phyloP scores from a whole-genome alignment of 371 early-diverging fungal species.

The Fennellomyces sp. region DNA sequence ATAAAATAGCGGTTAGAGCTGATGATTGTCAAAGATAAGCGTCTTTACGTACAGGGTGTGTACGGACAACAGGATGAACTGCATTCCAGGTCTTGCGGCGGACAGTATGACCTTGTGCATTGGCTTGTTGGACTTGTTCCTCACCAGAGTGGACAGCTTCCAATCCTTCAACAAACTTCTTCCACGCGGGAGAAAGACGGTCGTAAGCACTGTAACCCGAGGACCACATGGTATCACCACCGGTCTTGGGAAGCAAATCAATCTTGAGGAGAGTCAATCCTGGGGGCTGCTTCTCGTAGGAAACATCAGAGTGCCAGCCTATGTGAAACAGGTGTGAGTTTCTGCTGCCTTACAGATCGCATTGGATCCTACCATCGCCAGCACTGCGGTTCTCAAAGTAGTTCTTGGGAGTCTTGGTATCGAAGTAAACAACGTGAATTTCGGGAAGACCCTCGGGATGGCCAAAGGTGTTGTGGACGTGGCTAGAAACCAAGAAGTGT shows the following conservation, averaged over 20 bases:
- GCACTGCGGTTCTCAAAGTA: slow-evolving; percentile 45
- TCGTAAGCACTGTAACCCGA: slow-evolving; percentile 65
- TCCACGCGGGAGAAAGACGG: slow-evolving; percentile 56
- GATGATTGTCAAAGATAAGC: too few relatives aligned
- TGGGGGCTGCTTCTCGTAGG: slow-evolving; percentile 64
- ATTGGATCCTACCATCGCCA: slow-evolving; percentile 35
- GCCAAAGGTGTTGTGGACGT: slow-evolving; percentile 56
- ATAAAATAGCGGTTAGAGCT: too few relatives aligned
- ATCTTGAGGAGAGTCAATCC: slow-evolving; percentile 60
- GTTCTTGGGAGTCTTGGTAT: slow-evolving; percentile 46
- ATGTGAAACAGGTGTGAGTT: not conserved
- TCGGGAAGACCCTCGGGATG: slow-evolving; percentile 29
- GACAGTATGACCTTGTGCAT: slow-evolving; percentile 39
- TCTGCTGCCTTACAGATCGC: not conserved
- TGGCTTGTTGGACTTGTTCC: slow-evolving; percentile 40
- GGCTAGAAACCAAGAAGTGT: slow-evolving; percentile 20
- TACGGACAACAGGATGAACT: slow-evolving; percentile 63
- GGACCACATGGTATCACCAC: slow-evolving; percentile 65
- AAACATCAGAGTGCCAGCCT: slow-evolving; percentile 63
- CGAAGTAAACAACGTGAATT: slow-evolving; percentile 25
- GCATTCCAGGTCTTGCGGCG: slow-evolving; percentile 45
- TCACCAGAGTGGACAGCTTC: slow-evolving; percentile 65
- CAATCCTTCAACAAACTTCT: slow-evolving; percentile 59
- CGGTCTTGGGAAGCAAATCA: slow-evolving; percentile 51
- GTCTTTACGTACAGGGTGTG: too few relatives aligned